Conservation (phyloP, 2,329 filamentous ascomycete genomes). For the Lasiodiplodia sp. region DNA sequence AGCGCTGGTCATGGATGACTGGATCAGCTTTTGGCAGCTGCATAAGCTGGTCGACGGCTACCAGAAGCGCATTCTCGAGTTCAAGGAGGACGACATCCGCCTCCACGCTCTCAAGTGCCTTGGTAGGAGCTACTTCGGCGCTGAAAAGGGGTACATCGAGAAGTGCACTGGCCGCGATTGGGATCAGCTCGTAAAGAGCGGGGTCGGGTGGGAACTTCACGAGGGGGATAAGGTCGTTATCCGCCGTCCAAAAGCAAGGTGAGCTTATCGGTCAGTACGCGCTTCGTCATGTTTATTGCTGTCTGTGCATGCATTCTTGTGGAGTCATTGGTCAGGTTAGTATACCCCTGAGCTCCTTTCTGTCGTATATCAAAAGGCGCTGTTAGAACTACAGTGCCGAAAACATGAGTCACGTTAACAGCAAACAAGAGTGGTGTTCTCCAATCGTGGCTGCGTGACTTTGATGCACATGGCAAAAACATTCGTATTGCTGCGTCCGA, state of each 20-base stretch:
- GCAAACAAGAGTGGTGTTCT: background rate
- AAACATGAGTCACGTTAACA: too few relatives aligned
- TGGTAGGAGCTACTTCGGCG: slow-evolving; percentile 78
- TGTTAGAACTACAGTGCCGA: background rate
- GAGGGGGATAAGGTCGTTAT: slow-evolving; percentile 76
- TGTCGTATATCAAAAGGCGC: background rate
- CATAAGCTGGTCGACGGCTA: slow-evolving; percentile 80
- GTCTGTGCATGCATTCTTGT: slow-evolving; percentile 22
- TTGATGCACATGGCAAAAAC: background rate
- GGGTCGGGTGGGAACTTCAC: slow-evolving; percentile 85
- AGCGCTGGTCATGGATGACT: slow-evolving; percentile 82
- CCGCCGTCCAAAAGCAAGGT: slow-evolving; percentile 62
- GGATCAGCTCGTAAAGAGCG: slow-evolving; percentile 72
- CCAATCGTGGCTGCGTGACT: background rate
- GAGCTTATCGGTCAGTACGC: slow-evolving; percentile 2
- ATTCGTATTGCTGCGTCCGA: background rate
- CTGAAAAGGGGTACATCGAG: slow-evolving; percentile 74
- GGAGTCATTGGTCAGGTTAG: slow-evolving; percentile 16
- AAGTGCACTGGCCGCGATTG: slow-evolving; percentile 72
- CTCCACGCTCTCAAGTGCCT: slow-evolving; percentile 85
- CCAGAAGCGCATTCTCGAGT: slow-evolving; percentile 79
- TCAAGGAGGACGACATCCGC: slow-evolving; percentile 76
- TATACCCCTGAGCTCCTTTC: slow-evolving; percentile 8
- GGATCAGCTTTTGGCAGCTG: slow-evolving; percentile 76
- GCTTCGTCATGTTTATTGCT: slow-evolving; percentile 9